These are phyloP conservation scores for Prunus kanzakura DNA, from an alignment of 306 rosid species.

Conservation along the genomic window DNA sequence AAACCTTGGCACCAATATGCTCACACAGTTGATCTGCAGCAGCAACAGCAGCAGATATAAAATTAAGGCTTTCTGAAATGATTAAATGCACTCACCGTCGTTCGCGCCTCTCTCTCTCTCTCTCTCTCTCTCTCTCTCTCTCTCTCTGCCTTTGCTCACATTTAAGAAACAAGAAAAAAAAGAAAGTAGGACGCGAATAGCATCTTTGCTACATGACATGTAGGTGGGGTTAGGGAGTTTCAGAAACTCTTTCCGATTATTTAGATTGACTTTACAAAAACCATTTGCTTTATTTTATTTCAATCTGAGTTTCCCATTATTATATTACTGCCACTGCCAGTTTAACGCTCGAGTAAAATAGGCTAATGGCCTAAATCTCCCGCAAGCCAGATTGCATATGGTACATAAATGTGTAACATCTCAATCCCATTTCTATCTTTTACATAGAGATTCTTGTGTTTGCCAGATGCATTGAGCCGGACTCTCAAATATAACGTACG, in stretches of 20 bases:
- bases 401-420: no score
- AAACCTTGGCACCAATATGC: conserved; percentile 41
- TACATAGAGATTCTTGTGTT: no score
- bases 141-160: conserved; percentile 16
- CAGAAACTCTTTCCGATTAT: conserved; percentile 1
- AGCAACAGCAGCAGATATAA: neutral
- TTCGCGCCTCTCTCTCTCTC: conserved; percentile 3
- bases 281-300: neutral
- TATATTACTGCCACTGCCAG: neutral
- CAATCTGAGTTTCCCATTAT: neutral
- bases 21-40: conserved; percentile 5
- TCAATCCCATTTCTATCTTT: no score
- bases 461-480: neutral
- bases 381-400: no score
- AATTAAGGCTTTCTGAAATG: conserved; percentile 24
- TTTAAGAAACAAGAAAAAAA: conserved; percentile 5
- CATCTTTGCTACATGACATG: conserved; percentile 60
- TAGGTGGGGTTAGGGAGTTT: conserved; percentile 33
- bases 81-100: conserved; percentile 20
- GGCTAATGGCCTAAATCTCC: no score
- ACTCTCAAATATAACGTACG: neutral
- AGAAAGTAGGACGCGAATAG: conserved; percentile 15
- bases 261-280: conserved; percentile 41
- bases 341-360: neutral
- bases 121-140: conserved; percentile 10